Evolutionary conservation across 2,329 filamentous ascomycete genomes (phyloP).

Genomic region (Fusarium newnesense): DNA sequence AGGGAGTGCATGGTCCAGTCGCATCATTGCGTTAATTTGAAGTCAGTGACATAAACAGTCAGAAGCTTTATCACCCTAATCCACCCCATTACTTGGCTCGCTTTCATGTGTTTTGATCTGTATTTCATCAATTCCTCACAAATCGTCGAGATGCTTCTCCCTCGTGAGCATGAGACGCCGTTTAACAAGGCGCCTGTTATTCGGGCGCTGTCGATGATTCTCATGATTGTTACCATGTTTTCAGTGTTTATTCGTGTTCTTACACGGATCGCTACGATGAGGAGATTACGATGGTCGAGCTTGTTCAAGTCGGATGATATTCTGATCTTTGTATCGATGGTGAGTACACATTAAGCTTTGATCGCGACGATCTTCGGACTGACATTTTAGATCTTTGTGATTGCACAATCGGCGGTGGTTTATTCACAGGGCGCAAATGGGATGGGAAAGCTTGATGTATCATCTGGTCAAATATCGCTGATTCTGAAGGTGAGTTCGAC

Average conservation of each 20-base stretch:
- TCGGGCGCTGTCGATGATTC: conserved; percentile 12
- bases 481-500: background rate
- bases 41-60: background rate
- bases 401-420: background rate
- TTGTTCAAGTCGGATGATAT: conserved; percentile 5
- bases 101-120: background rate
- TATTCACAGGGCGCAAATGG: background rate
- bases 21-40: background rate
- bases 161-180: conserved; percentile 20
- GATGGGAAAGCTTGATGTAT: conserved; percentile 1
- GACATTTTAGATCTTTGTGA: background rate
- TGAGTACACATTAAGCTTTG: background rate
- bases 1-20: background rate
- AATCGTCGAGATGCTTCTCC: conserved; percentile 4
- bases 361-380: rapidly evolving
- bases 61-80: conserved; percentile 9
- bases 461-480: background rate
- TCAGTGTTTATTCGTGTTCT: conserved; percentile 11
- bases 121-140: background rate
- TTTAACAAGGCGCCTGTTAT: conserved; percentile 19
- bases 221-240: conserved; percentile 4
- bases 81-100: background rate
- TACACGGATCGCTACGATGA: background rate
- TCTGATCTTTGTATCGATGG: conserved; percentile 6
- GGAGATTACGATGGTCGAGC: background rate